phyloP scores from a whole-genome alignment of 371 early-diverging fungal genomes.

The Lichtheimia ramosa region DNA sequence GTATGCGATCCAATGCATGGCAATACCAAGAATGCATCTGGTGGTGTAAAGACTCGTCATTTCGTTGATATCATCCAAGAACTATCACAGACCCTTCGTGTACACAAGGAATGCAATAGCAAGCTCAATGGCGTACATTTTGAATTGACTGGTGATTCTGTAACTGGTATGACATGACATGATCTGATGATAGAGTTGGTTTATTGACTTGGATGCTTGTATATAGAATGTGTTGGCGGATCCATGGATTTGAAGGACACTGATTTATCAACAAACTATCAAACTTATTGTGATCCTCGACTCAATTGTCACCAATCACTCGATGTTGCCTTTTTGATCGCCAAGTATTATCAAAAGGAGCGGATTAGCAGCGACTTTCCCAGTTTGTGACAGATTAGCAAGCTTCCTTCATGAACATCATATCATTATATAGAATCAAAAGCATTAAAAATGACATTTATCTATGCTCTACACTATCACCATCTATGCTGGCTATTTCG shows the following conservation, averaged over 20 bases:
- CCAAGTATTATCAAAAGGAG: constrained; percentile 77
- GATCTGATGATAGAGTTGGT: not conserved
- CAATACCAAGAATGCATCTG: constrained; percentile 82
- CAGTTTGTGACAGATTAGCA: constrained; percentile 19
- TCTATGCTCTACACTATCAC: not conserved
- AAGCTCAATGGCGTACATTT: constrained; percentile 94
- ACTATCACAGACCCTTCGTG: constrained; percentile 77
- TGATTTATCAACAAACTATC: constrained; percentile 87
- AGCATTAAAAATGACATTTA: not conserved
- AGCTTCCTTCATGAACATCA: not conserved
- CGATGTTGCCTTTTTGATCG: constrained; percentile 94
- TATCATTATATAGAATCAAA: constrained; percentile 2
- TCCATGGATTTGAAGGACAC: constrained; percentile 85
- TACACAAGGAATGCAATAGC: constrained; percentile 75
- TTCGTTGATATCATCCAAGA: constrained; percentile 85
- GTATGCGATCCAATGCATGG: constrained; percentile 98
- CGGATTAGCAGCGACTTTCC: constrained; percentile 44
- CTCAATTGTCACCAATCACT: constrained; percentile 95
- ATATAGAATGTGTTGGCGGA: constrained; percentile 90
- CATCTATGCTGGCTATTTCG: not conserved
- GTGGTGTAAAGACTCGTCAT: constrained; percentile 89
- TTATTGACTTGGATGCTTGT: not conserved
- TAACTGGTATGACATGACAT: constrained; percentile 53
- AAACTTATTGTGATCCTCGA: constrained; percentile 93
- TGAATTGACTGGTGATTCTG: constrained; percentile 93